Evolutionary conservation across 345 rosid species (phyloP).

Genomic region (Chamaenerion angustifolium): DNA sequence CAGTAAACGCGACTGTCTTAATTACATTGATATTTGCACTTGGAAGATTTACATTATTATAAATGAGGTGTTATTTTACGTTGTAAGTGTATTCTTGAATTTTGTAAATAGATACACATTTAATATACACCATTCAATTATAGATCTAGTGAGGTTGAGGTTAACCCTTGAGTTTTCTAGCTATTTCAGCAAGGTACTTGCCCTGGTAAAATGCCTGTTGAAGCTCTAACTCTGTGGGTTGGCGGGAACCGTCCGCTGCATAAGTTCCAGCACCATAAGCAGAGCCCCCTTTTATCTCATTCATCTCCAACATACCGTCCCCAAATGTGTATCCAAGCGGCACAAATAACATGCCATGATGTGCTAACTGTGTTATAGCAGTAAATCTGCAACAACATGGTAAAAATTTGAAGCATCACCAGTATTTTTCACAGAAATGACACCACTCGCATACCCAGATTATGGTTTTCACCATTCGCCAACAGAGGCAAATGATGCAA

Average conservation of each 20-base stretch:
- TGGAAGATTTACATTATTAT: too few species aligned
- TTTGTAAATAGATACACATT: too few species aligned
- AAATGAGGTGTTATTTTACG: too few species aligned
- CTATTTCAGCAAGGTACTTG: constrained; percentile 62
- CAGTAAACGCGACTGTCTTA: too few species aligned
- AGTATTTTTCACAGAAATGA: neutral
- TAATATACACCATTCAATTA: too few species aligned
- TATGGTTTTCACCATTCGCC: too few species aligned
- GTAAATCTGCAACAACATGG: constrained; percentile 43
- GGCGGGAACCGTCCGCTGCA: constrained; percentile 74
- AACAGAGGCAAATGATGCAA: too few species aligned
- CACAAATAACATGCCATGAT: constrained; percentile 85
- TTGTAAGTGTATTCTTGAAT: too few species aligned
- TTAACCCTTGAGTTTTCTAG: constrained; percentile 48
- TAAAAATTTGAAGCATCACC: neutral
- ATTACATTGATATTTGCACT: too few species aligned
- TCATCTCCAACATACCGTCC: constrained; percentile 74
- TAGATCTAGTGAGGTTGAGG: neutral
- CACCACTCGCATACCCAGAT: too few species aligned
- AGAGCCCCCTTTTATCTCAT: constrained; percentile 86
- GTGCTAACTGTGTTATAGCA: constrained; percentile 71
- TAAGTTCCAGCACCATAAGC: constrained; percentile 87
- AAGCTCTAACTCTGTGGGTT: constrained; percentile 71
- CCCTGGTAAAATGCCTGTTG: constrained; percentile 80
- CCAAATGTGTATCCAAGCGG: constrained; percentile 90